A percentile compares a stretch with the other conserved stretches of the same genome.
phyloP scores from a whole-genome alignment of 352 stramenopile species.

The Phytopythium sindhum region DNA sequence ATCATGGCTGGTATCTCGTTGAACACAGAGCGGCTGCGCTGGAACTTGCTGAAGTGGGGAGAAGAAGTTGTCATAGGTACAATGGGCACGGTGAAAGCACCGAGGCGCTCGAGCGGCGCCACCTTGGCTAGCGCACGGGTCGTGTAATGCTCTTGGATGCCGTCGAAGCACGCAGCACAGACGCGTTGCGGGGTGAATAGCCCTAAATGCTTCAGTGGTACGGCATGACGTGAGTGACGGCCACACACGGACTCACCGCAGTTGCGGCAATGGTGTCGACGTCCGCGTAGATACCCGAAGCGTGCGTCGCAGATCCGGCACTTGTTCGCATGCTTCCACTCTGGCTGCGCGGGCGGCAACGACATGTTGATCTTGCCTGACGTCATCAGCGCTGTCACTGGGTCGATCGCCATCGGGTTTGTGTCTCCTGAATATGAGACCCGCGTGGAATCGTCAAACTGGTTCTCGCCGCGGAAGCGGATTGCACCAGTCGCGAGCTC shows the following conservation, averaged over 20 bases:
- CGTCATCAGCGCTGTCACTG: constrained; percentile 7
- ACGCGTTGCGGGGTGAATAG: constrained; percentile 61
- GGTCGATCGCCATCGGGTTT: not conserved
- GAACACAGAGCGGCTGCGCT: constrained; percentile 2
- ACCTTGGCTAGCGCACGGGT: constrained; percentile 25
- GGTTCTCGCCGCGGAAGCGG: not conserved
- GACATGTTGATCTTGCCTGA: constrained; percentile 15
- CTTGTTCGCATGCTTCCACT: constrained; percentile 54
- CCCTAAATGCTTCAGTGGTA: constrained; percentile 59
- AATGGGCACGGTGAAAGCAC: constrained; percentile 11
- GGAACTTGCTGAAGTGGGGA: not conserved
- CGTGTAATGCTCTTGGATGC: constrained; percentile 50
- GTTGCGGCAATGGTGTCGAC: constrained; percentile 77
- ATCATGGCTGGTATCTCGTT: not conserved
- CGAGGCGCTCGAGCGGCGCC: constrained; percentile 12
- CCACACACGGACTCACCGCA: constrained; percentile 79
- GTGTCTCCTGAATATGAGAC: not conserved
- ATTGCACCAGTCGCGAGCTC: not conserved
- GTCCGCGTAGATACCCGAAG: constrained; percentile 72
- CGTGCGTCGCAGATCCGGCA: constrained; percentile 68
- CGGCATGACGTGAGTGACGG: constrained; percentile 53
- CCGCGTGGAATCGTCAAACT: not conserved
- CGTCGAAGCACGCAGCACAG: constrained; percentile 57
- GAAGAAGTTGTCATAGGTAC: constrained; percentile 16
- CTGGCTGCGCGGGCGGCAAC: constrained; percentile 18